Conservation (phyloP, 495 filamentous ascomycete genomes). For the Neurospora sublineolata region DNA sequence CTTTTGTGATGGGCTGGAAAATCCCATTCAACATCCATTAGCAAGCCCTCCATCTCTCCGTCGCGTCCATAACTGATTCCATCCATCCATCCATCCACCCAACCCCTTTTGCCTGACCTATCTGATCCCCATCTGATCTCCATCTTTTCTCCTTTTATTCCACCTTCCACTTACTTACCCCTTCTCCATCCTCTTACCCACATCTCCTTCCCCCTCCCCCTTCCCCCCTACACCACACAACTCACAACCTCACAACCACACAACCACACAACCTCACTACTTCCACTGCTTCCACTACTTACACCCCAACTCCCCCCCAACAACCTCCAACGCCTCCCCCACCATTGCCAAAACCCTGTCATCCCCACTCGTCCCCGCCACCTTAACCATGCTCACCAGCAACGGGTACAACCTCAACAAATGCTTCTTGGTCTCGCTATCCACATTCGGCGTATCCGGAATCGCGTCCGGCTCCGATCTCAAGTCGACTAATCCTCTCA, state of each 20-base stretch:
- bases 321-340: constrained; percentile 48
- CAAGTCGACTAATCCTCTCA: constrained; percentile 52
- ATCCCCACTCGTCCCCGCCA: constrained; percentile 53
- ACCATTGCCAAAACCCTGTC: constrained; percentile 47
- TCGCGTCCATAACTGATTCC: not conserved
- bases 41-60: not conserved
- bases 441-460: constrained; percentile 47
- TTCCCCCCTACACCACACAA: not conserved
- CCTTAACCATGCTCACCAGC: constrained; percentile 55
- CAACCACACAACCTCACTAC: too few relatives aligned
- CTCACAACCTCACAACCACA: too few relatives aligned
- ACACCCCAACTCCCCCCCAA: constrained; percentile 55
- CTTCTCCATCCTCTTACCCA: not conserved
- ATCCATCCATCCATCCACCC: not conserved
- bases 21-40: not conserved
- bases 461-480: constrained; percentile 62
- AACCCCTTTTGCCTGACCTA: not conserved
- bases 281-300: not conserved
- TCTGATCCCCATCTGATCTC: not conserved
- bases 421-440: constrained; percentile 51
- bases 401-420: constrained; percentile 73
- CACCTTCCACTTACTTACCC: too few relatives aligned
- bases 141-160: not conserved
- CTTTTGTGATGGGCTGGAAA: not conserved
- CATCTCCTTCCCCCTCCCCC: not conserved